Conservation (phyloP, 805 yeast species). For the Monosporozyma servazzii region DNA sequence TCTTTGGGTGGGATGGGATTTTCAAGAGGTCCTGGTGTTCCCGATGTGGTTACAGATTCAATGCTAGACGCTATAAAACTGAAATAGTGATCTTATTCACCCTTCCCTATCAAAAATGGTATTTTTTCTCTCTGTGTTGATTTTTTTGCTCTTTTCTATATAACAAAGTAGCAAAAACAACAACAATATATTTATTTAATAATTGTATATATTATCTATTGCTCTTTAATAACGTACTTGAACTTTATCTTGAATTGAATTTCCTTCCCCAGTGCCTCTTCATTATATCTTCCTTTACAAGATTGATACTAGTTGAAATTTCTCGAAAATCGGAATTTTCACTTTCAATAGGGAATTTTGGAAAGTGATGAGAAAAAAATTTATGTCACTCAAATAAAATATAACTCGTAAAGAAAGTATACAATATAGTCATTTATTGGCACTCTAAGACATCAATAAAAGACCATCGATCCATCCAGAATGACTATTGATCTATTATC, state of each 20-base stretch:
- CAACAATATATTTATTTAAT: not conserved
- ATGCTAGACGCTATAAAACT: slow-evolving; percentile 42
- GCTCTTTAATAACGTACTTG: not conserved
- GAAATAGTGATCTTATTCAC: not conserved
- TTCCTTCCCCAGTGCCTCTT: not conserved
- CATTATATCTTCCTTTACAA: not conserved
- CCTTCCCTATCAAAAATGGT: not conserved
- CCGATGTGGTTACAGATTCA: slow-evolving; percentile 68
- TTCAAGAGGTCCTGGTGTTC: slow-evolving; percentile 79
- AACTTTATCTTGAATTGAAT: not conserved
- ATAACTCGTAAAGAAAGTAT: not conserved
- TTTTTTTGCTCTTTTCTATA: too few relatives aligned
- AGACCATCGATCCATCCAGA: not conserved
- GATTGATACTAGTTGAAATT: not conserved
- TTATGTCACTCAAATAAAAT: not conserved
- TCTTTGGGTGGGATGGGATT: slow-evolving; percentile 73
- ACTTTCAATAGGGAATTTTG: not conserved
- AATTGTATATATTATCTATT: not conserved
- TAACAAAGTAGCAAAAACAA: not conserved
- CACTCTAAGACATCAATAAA: not conserved
- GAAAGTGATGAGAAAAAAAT: not conserved
- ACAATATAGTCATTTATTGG: not conserved
- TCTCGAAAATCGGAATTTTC: not conserved
- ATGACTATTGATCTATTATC: slow-evolving; percentile 18
- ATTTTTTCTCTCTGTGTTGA: too few relatives aligned